These are phyloP conservation scores for Candida tunisiensis DNA, from an alignment of 1,139 yeast genomes.

Conservation along the genomic window DNA sequence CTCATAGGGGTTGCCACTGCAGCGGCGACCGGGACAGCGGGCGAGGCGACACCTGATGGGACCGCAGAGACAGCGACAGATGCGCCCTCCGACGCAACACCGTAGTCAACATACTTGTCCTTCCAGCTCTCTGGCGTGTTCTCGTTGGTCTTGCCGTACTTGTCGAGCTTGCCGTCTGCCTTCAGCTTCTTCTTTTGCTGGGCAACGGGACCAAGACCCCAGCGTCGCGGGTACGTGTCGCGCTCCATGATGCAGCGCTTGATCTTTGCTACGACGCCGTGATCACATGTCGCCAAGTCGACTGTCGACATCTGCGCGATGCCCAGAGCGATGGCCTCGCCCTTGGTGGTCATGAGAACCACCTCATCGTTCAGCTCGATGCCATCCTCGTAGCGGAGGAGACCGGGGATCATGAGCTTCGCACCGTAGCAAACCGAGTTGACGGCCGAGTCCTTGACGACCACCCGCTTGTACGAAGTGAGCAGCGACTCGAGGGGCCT, in stretches of 20 bases:
- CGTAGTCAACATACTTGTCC: constrained; percentile 67
- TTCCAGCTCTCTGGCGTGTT: constrained; percentile 92
- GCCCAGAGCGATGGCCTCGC: constrained; percentile 98
- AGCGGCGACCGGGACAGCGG: constrained; percentile 1
- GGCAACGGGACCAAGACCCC: constrained; percentile 99
- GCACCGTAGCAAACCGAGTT: constrained; percentile 99
- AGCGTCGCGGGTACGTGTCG: constrained; percentile 97
- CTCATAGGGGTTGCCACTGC: constrained; percentile 4
- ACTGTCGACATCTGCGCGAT: constrained; percentile 98
- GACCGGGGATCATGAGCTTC: constrained; percentile 96
- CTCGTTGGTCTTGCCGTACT: constrained; percentile 85
- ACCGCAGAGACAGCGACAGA: constrained; percentile 18
- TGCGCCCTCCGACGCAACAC: constrained; percentile 39
- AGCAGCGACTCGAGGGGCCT: constrained; percentile 90
- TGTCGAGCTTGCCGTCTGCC: constrained; percentile 94
- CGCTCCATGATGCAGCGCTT: constrained; percentile 99
- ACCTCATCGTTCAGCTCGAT: constrained; percentile 96
- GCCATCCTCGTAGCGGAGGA: constrained; percentile 93
- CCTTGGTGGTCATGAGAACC: constrained; percentile 95
- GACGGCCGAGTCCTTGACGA: constrained; percentile 95
- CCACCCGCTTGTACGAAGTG: constrained; percentile 91
- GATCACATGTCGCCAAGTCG: constrained; percentile 91
- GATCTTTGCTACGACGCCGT: constrained; percentile 96
- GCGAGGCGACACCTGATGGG: constrained; percentile 1
- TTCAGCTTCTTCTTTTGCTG: constrained; percentile 96